Evolutionary conservation across 495 filamentous ascomycete species (phyloP).

Genomic region (Neurospora africana): DNA sequence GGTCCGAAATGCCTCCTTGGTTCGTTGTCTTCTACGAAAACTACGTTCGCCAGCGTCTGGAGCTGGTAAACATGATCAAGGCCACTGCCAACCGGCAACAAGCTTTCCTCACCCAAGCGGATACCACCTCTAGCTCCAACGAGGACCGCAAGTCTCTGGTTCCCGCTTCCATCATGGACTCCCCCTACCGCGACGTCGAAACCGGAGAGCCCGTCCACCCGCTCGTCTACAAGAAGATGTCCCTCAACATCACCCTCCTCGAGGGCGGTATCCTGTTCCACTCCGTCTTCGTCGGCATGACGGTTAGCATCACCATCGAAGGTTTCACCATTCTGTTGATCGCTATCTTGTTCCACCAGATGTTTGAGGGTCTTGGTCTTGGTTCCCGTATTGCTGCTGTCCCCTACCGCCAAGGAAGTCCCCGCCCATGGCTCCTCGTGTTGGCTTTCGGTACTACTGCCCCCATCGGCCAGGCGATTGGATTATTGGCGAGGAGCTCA

Average conservation of each 20-base stretch:
- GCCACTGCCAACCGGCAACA: slow-evolving; percentile 1
- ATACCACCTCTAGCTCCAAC: slow-evolving; percentile 8
- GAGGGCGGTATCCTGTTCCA: slow-evolving; percentile 51
- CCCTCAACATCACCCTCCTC: slow-evolving; percentile 43
- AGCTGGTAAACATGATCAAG: slow-evolving; percentile 38
- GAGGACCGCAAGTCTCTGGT: slow-evolving; percentile 18
- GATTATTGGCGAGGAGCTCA: slow-evolving; percentile 41
- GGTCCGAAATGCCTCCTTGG: slow-evolving; percentile 44
- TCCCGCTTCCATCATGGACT: slow-evolving; percentile 7
- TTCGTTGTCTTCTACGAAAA: slow-evolving; percentile 47
- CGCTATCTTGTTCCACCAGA: slow-evolving; percentile 60
- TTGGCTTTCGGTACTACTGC: slow-evolving; percentile 49
- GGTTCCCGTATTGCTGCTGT: slow-evolving; percentile 52
- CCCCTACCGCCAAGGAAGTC: slow-evolving; percentile 35
- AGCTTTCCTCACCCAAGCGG: neutral
- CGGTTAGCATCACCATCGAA: slow-evolving; percentile 51
- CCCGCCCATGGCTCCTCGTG: slow-evolving; percentile 54
- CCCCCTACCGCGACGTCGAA: slow-evolving; percentile 31
- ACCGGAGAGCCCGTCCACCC: slow-evolving; percentile 31
- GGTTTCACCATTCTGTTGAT: slow-evolving; percentile 58
- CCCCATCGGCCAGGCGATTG: slow-evolving; percentile 51
- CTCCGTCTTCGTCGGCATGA: slow-evolving; percentile 58
- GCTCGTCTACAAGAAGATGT: slow-evolving; percentile 36
- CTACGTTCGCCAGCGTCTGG: slow-evolving; percentile 41
- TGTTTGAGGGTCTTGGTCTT: slow-evolving; percentile 60